These are phyloP conservation scores for Phytophthora citrophthora DNA, from an alignment of 352 stramenopile genomes.

Conservation along the genomic window DNA sequence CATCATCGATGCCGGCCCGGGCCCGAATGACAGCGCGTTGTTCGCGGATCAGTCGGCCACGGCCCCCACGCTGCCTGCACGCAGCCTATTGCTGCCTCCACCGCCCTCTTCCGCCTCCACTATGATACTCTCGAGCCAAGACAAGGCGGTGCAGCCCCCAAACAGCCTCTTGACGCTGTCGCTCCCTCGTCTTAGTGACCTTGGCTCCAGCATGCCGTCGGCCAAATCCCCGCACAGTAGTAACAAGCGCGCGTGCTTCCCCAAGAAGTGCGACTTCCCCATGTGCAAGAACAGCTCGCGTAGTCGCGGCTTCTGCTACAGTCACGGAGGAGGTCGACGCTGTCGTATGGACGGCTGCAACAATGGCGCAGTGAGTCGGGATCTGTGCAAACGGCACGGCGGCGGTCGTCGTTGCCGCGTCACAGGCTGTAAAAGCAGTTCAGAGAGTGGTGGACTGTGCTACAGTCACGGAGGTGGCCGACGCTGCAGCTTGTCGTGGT, in stretches of 20 bases:
- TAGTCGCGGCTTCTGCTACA: conserved; percentile 84
- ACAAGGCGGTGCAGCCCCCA: conserved; percentile 18
- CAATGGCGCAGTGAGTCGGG: conserved; percentile 78
- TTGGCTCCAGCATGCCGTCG: neutral
- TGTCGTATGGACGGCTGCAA: conserved; percentile 71
- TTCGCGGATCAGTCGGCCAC: conserved; percentile 21
- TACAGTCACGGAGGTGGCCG: conserved; percentile 79
- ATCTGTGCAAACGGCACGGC: conserved; percentile 84
- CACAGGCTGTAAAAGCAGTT: conserved; percentile 71
- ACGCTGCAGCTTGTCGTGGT: conserved; percentile 72
- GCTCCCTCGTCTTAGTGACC: conserved; percentile 28
- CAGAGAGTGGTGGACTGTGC: conserved; percentile 75
- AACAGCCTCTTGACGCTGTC: conserved; percentile 33
- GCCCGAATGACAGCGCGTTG: conserved; percentile 11
- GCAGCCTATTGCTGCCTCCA: conserved; percentile 13
- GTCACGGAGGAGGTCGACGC: conserved; percentile 67
- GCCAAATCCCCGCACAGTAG: conserved; percentile 10
- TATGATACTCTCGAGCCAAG: conserved; percentile 41
- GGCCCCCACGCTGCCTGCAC: conserved; percentile 4
- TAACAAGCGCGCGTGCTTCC: conserved; percentile 69
- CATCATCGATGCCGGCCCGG: conserved; percentile 1
- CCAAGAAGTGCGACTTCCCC: conserved; percentile 86
- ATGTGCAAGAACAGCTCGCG: conserved; percentile 87
- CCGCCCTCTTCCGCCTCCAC: neutral
- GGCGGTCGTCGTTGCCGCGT: conserved; percentile 75